These are phyloP conservation scores for Fomitopsis palustris DNA, from an alignment of 1,284 basidiomycete genomes.

Conservation along the genomic window DNA sequence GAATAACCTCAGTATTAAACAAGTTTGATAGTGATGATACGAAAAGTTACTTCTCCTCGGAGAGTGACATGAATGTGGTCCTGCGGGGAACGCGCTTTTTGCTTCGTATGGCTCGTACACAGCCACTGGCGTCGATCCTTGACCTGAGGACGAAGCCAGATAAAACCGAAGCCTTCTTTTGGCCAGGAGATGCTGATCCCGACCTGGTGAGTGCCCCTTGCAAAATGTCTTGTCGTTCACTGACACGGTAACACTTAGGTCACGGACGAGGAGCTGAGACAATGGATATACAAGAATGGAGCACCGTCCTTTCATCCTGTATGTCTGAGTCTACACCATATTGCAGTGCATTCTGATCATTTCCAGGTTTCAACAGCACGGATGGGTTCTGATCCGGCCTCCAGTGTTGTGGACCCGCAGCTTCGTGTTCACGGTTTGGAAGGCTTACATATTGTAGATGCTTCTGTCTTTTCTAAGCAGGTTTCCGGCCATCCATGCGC, in stretches of 20 bases:
- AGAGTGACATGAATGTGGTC: conserved; percentile 25
- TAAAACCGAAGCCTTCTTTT: conserved; percentile 20
- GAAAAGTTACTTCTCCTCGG: conserved; percentile 19
- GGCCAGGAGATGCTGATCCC: conserved; percentile 23
- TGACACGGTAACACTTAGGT: conserved; percentile 10
- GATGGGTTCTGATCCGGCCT: conserved; percentile 13
- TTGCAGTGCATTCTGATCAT: background rate
- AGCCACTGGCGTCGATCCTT: conserved; percentile 27
- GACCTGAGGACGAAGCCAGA: conserved; percentile 15
- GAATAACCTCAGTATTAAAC: background rate
- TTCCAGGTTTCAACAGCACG: conserved; percentile 13
- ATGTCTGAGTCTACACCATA: conserved; percentile 1
- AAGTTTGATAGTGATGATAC: background rate
- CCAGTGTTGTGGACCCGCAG: conserved; percentile 14
- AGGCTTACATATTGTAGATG: conserved; percentile 39
- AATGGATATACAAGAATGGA: conserved; percentile 24
- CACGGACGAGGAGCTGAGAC: conserved; percentile 31
- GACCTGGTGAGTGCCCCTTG: conserved; percentile 13
- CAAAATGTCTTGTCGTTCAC: background rate
- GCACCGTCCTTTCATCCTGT: conserved; percentile 35
- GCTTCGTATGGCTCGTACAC: conserved; percentile 21
- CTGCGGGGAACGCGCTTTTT: conserved; percentile 26
- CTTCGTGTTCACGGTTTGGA: conserved; percentile 30
- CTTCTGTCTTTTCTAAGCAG: conserved; percentile 31
- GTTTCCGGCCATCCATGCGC: conserved; percentile 25